These are phyloP conservation scores for Begonia masoniana DNA, from an alignment of 306 rosid species.

Conservation along the genomic window DNA sequence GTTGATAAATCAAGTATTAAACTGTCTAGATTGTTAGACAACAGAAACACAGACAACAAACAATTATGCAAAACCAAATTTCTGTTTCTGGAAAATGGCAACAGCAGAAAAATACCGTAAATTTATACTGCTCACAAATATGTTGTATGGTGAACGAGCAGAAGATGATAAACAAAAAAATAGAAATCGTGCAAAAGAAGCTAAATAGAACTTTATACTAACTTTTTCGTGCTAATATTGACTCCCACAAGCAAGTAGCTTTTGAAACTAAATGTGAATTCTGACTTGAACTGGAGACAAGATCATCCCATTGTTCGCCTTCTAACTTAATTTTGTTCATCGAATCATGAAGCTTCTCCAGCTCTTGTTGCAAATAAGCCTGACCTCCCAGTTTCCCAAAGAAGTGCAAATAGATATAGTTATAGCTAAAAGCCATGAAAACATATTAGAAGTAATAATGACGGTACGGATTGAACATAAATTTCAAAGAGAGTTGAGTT, in stretches of 20 bases:
- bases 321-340: constrained; percentile 97
- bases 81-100: no score
- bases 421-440: constrained; percentile 2
- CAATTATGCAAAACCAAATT: no score
- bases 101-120: no score
- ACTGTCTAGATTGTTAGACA: no score
- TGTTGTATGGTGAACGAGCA: no score
- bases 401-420: constrained; percentile 1
- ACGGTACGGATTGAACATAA: neutral
- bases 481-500: constrained; percentile 5
- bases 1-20: no score
- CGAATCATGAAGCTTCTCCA: constrained; percentile 85
- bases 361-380: constrained; percentile 99
- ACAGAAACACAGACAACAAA: no score
- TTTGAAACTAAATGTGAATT: constrained; percentile 93
- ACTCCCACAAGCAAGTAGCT: constrained; percentile 98
- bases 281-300: constrained; percentile 94
- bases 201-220: constrained; percentile 18
- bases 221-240: constrained; percentile 94
- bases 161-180: no score
- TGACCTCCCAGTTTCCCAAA: constrained; percentile 27
- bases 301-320: constrained; percentile 98
- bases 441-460: neutral
- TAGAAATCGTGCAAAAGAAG: no score
- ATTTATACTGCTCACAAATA: no score